These are phyloP conservation scores for Annulohypoxylon moriforme DNA, from an alignment of 495 filamentous ascomycete species.

Conservation along the genomic window DNA sequence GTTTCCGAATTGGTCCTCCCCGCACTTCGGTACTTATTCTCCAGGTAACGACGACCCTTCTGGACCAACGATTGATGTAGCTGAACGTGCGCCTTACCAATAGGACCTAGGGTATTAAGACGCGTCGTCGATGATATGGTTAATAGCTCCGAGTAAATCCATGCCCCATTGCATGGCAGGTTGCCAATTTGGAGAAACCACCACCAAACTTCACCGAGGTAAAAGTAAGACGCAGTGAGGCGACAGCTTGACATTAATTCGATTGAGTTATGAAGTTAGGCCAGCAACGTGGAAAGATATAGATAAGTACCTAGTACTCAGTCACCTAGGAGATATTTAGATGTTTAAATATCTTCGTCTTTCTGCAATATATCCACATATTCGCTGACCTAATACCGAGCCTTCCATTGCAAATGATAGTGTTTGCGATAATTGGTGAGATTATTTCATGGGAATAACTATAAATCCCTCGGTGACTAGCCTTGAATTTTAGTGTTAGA, in stretches of 20 bases:
- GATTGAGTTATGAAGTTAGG: neutral
- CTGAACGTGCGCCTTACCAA: neutral
- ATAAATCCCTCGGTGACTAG: no score
- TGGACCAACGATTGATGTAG: neutral
- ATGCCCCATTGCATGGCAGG: neutral
- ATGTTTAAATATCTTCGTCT: no score
- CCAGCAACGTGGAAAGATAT: no score
- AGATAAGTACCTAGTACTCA: neutral
- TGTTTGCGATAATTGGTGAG: no score
- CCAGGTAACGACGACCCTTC: constrained; percentile 8
- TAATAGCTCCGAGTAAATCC: constrained; percentile 3
- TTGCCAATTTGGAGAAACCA: constrained; percentile 9
- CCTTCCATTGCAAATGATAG: no score
- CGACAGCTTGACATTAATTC: neutral
- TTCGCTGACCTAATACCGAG: no score
- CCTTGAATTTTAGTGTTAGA: no score
- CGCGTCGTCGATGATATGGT: neutral
- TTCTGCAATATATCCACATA: no score
- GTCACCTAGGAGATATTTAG: no score
- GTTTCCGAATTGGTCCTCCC: constrained; percentile 38
- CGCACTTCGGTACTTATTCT: constrained; percentile 48
- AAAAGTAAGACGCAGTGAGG: neutral
- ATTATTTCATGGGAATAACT: no score
- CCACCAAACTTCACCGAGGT: neutral
- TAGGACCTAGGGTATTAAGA: neutral